Conservation (phyloP, 2,329 filamentous ascomycete species). For the Hypoxylon sp. region DNA sequence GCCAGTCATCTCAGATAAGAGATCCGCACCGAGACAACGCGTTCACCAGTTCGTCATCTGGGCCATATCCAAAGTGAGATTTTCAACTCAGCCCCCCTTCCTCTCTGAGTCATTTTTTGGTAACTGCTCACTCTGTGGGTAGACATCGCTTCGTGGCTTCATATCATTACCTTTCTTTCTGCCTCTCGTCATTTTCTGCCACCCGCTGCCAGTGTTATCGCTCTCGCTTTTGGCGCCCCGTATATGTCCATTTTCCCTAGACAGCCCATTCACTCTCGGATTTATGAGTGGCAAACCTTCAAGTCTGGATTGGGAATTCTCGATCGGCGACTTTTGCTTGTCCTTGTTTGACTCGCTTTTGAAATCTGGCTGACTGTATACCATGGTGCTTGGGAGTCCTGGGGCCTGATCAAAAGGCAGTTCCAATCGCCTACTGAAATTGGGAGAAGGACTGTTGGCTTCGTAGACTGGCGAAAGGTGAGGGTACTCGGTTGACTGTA, state of each 20-base stretch:
- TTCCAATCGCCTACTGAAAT: slow-evolving; percentile 69
- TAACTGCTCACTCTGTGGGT: slow-evolving; percentile 65
- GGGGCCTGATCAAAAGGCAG: slow-evolving; percentile 51
- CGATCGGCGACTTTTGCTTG: slow-evolving; percentile 52
- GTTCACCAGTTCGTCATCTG: slow-evolving; percentile 30
- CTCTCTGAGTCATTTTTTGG: slow-evolving; percentile 73
- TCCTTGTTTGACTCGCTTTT: slow-evolving; percentile 45
- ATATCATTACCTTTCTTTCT: slow-evolving; percentile 66
- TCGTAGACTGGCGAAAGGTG: slow-evolving; percentile 82
- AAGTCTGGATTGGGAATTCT: slow-evolving; percentile 44
- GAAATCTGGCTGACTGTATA: slow-evolving; percentile 41
- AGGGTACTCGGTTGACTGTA: slow-evolving; percentile 61
- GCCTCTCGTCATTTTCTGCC: slow-evolving; percentile 72
- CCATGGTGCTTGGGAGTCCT: slow-evolving; percentile 22
- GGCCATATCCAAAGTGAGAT: slow-evolving; percentile 50
- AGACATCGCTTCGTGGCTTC: slow-evolving; percentile 62
- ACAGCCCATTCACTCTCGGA: slow-evolving; percentile 58
- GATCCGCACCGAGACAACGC: slow-evolving; percentile 37
- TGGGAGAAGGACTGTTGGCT: slow-evolving; percentile 79
- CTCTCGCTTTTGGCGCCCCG: slow-evolving; percentile 70
- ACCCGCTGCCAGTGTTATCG: slow-evolving; percentile 61
- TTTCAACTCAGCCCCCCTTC: slow-evolving; percentile 69
- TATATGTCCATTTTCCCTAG: slow-evolving; percentile 67
- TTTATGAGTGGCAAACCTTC: slow-evolving; percentile 47
- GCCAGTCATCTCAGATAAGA: slow-evolving; percentile 44